Evolutionary conservation across 176 grass and related monocot genomes (phyloP), one percentile per base, ranked within the genome.

Genomic region (Olyra latifolia): DNA sequence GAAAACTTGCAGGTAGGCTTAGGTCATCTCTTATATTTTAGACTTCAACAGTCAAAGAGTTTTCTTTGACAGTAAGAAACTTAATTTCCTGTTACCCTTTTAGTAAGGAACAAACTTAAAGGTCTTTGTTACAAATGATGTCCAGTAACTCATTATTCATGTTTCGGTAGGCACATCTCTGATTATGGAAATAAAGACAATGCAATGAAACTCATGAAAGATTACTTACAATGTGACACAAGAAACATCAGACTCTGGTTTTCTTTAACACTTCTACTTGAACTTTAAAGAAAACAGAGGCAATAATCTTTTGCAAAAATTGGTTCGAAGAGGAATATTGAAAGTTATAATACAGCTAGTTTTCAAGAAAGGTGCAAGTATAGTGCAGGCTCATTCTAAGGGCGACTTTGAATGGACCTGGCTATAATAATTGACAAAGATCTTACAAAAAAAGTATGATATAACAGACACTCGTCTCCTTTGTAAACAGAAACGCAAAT

Each of bases 281-380:
- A 74, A 38, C 20, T 62, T 80, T 79, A 64, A 8, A 45, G 12
- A 62, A 86, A 79, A 73, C 42, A 80, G 74, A 64, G 50, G 49
- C 20, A 30, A 10, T 16, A 53, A 16, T n/a, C 57, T 68, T 43
- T 80, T 59, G 48, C 28, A 68, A 75, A 62, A 44, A 71, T 87
- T 66, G 53, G 28, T 61, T 81, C 22, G 38, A 80, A 67, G 30
- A 74, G 32, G 62, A 49, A 25, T 6, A 81, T 12, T 49, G 5
- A 48, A 67, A 42, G 43, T 87, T 57, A 81, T 44, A 27, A 40
- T 2, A 29, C 43, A 28, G 22, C 16, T 61, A 68, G 28, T 74
- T 80, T 74, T 57, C 24, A 45, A 10, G 52, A 81, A 81, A 11
- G 59, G 29, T 74, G 22, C 10, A 56, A 11, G 27, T 39, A 27